Evolutionary conservation across 805 yeast species (phyloP), one percentile per base, ranked within the genome.

Genomic region (Candida germanica): DNA sequence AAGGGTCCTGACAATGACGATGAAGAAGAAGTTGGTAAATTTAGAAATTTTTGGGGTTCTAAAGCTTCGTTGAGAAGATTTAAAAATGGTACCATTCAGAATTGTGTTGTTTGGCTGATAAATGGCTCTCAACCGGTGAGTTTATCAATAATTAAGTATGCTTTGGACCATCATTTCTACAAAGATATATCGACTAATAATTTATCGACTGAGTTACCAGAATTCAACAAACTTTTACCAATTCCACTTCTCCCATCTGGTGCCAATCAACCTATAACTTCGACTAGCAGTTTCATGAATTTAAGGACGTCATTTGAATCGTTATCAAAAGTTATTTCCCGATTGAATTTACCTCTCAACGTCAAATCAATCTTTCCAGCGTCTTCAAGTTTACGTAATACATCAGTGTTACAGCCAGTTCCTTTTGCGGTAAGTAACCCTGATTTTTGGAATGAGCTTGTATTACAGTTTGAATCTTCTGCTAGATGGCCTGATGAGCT

Each of bases 401-500:
- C 96, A 0, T 81, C 96, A 1, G 48, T 83, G 4, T 68, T 81
- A 37, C 80, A 78, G 44, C 98, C 98, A 0, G 86, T 79, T 26
- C 95, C 96, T 24, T 83, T 76, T 66, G 87, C 91, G 6, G 68
- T 71, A 20, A 71, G 85, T 2, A 79, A 75, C 47, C 88, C 87
- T 4, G 86, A 83, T 51, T 85, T 83, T 53, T 78, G 87, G 68
- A 86, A 83, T 49, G 89, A 85, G 29, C 80, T 82, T 11, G 71
- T 93, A 7, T 56, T 93, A 24, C 95, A 89, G 59, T 87, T 93
- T 58, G 98, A 93, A 62, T 69, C 85, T 3, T 86, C 96, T 2
- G 72, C 77, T n/a, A 79, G 80, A 56, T 93, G 99, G 99, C 99
- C 99, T 2, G 95, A 86, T 58, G 96, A 93, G 56, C 56, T 87